Conservation (phyloP, 1,284 basidiomycete genomes). For the Pseudozyma hubeiensis region DNA sequence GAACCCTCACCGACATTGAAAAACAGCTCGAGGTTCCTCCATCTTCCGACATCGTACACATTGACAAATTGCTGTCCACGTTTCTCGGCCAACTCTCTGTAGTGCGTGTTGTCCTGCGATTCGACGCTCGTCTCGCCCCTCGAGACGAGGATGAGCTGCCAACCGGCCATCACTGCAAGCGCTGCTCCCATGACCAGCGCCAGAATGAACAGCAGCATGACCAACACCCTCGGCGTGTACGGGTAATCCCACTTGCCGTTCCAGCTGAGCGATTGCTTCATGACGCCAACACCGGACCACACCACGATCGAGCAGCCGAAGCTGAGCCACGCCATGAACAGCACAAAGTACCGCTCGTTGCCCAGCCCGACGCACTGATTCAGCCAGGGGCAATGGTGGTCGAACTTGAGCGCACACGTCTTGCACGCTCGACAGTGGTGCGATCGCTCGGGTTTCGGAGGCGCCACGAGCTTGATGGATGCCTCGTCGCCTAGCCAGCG, state of each 20-base stretch:
- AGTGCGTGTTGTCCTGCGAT: conserved; percentile 83
- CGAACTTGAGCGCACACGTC: conserved; percentile 87
- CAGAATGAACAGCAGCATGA: conserved; percentile 76
- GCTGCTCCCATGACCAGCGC: conserved; percentile 79
- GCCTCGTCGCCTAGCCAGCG: conserved; percentile 59
- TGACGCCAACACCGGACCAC: conserved; percentile 34
- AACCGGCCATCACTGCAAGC: conserved; percentile 81
- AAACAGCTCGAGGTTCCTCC: conserved; percentile 82
- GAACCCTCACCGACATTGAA: conserved; percentile 82
- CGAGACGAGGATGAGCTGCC: conserved; percentile 82
- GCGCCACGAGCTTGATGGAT: conserved; percentile 62
- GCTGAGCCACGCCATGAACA: conserved; percentile 80
- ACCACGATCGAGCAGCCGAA: conserved; percentile 57
- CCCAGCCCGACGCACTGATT: conserved; percentile 94
- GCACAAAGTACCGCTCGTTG: conserved; percentile 94
- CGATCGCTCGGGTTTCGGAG: conserved; percentile 84
- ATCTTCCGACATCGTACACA: conserved; percentile 85
- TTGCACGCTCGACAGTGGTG: conserved; percentile 96
- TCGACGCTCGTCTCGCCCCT: conserved; percentile 92
- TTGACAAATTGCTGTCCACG: conserved; percentile 81
- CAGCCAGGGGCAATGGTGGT: conserved; percentile 78
- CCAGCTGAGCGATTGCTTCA: conserved; percentile 26
- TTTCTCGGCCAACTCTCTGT: conserved; percentile 77
- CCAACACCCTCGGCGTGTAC: conserved; percentile 77
- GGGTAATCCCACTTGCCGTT: conserved; percentile 74